Conservation (phyloP, 176 grass and related monocot species). For the Oryza australiensis region DNA sequence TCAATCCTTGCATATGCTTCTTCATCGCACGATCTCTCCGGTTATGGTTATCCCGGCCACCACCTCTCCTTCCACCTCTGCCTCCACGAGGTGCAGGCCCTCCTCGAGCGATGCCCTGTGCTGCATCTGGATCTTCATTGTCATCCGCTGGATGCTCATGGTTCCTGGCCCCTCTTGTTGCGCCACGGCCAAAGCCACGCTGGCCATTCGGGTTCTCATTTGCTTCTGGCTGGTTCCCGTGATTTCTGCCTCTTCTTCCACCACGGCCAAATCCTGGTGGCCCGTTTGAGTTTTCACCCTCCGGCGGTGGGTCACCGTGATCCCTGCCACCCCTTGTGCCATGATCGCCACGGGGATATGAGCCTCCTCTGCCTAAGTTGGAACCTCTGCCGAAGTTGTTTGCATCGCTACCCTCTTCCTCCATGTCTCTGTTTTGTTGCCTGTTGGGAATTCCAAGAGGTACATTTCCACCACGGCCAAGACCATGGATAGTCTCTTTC, state of each 20-base stretch:
- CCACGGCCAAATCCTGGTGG: slow-evolving; percentile 40
- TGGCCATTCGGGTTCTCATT: slow-evolving; percentile 28
- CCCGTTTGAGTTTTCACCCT: not conserved
- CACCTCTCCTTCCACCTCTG: slow-evolving; percentile 54
- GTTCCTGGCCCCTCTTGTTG: slow-evolving; percentile 40
- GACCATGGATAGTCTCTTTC: slow-evolving; percentile 81
- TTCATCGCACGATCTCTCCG: slow-evolving; percentile 70
- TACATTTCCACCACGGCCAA: slow-evolving; percentile 90
- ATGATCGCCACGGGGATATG: slow-evolving; percentile 36
- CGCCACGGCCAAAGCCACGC: slow-evolving; percentile 45
- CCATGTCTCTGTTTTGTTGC: slow-evolving; percentile 44
- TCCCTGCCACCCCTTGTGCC: slow-evolving; percentile 48
- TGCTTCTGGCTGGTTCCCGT: slow-evolving; percentile 3
- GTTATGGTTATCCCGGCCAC: slow-evolving; percentile 56
- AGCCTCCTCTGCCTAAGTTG: slow-evolving; percentile 48
- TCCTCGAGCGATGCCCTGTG: slow-evolving; percentile 38
- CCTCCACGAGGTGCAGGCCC: slow-evolving; percentile 42
- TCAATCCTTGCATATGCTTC: slow-evolving; percentile 73
- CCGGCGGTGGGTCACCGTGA: slow-evolving; percentile 21
- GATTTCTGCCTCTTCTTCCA: slow-evolving; percentile 42
- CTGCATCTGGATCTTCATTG: slow-evolving; percentile 21
- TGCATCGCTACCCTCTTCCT: slow-evolving; percentile 33
- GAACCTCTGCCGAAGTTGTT: slow-evolving; percentile 46
- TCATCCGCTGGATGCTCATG: slow-evolving; percentile 31
- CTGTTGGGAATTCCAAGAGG: slow-evolving; percentile 56